Evolutionary conservation across 371 early-diverging fungal species (phyloP), one percentile per base, ranked within the genome.

Genomic region (Quaeritorhiza haematococci): DNA sequence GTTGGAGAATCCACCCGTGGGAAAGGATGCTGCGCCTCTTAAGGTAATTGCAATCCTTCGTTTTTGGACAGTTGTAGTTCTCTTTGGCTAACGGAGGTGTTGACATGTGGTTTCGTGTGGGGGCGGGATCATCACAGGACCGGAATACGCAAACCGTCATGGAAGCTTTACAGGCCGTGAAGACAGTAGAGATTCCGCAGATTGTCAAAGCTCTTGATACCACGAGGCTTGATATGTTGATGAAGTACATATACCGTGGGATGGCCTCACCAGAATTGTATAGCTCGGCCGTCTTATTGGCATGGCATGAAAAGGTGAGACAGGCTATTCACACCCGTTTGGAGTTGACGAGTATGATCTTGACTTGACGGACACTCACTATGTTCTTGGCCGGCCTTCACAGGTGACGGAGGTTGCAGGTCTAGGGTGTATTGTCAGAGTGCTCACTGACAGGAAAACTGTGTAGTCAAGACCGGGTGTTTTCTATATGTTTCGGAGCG

Each of bases 181-280:
- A 86, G 55, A 66, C 82, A 10, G 63, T 77, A 24, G 94, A 94
- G 48, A 83, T 90, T 44, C 57, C 81, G 30, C 56, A 64, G 29
- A 64, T 87, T 51, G 72, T 92, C 33, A 76, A 82, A 64, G 52
- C 63, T 3, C 75, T 96, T 49, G 50, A 67, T 5, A 61, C 66
- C 8, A 83, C 82, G 27, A 82, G 89, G 43, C 73, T 84, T 57
- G 94, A 92, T 63, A 73, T 85, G 7, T 64, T 94, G 67, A 84
- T 93, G 79, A 94, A 92, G 72, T 96, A 92, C 67, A 75, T 96
- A 34, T 94, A 93, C 72, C 82, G 88, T 19, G 93, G 91, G 26
- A 78, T 96, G 83, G 89, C 88, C 3, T 76, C 76, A 26, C 96
- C 96, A 1, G 91, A 90, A n/a, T 62, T 72, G 47, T 92, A 80